Percentiles rank a stretch among this genome's conserved stretches.
phyloP scores from a whole-genome alignment of 2,329 filamentous ascomycete species.

The Metarhizium brunneum region DNA sequence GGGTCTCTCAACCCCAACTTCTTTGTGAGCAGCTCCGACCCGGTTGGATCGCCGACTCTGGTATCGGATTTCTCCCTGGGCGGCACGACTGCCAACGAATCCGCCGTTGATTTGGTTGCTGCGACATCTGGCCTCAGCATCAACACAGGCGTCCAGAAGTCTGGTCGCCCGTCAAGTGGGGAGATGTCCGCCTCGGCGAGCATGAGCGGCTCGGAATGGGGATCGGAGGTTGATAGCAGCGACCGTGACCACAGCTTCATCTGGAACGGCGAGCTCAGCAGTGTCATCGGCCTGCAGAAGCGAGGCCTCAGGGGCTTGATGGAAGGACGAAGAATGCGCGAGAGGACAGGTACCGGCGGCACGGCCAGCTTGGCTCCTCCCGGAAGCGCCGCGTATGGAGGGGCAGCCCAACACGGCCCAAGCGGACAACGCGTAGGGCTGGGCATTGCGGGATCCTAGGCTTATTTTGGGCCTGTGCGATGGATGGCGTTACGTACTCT shows the following conservation, averaged over 20 bases:
- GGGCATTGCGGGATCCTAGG: slow-evolving; percentile 40
- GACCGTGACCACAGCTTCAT: slow-evolving; percentile 39
- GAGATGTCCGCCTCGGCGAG: slow-evolving; percentile 42
- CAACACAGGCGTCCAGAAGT: slow-evolving; percentile 32
- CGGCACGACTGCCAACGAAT: slow-evolving; percentile 19
- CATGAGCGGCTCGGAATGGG: slow-evolving; percentile 46
- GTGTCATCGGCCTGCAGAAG: slow-evolving; percentile 93
- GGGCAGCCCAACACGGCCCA: slow-evolving; percentile 11
- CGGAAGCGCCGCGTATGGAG: slow-evolving; percentile 10
- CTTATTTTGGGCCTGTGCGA: not conserved
- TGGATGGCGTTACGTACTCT: not conserved
- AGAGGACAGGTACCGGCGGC: slow-evolving; percentile 47
- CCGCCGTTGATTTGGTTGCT: slow-evolving; percentile 20
- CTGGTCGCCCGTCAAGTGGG: slow-evolving; percentile 32
- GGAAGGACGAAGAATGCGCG: slow-evolving; percentile 82
- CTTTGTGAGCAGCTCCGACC: slow-evolving; percentile 42
- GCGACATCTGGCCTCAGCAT: slow-evolving; percentile 35
- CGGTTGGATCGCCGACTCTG: slow-evolving; percentile 23
- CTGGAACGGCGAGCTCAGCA: slow-evolving; percentile 75
- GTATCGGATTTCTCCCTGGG: slow-evolving; percentile 25
- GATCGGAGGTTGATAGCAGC: slow-evolving; percentile 42
- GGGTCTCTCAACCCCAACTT: slow-evolving; percentile 55
- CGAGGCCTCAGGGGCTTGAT: slow-evolving; percentile 83
- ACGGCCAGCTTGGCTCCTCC: slow-evolving; percentile 13
- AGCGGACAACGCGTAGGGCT: slow-evolving; percentile 36